Evolutionary conservation across 116 monocot species (phyloP).

Genomic region (Trichopus zeylanicus): DNA sequence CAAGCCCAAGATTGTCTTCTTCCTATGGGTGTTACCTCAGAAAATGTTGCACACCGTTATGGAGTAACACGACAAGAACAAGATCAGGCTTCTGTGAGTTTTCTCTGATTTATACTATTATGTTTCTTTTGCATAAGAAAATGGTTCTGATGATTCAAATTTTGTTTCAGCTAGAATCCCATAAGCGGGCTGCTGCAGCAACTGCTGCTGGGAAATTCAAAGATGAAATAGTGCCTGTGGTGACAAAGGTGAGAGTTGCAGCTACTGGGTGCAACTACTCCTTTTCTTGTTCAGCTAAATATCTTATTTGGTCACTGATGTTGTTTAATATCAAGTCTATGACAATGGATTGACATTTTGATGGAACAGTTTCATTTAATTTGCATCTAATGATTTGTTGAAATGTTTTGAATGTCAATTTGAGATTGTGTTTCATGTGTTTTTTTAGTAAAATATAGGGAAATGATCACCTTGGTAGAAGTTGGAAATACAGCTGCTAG

Average conservation of each 20-base stretch:
- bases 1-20: constrained; percentile 85
- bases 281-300: not conserved
- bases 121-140: not conserved
- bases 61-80: constrained; percentile 85
- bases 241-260: constrained; percentile 53
- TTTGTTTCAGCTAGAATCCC: constrained; percentile 68
- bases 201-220: constrained; percentile 86
- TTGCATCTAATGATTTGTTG: no score
- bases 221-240: constrained; percentile 90
- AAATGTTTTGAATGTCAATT: no score
- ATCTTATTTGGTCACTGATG: no score
- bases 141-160: constrained; percentile 2
- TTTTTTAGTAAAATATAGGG: no score
- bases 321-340: no score
- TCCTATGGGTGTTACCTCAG: constrained; percentile 96
- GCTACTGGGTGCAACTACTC: not conserved
- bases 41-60: constrained; percentile 80
- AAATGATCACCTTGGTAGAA: no score
- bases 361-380: no score
- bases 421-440: no score
- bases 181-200: constrained; percentile 85
- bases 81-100: constrained; percentile 92
- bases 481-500: no score
- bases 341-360: no score
- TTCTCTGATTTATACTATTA: not conserved